These are phyloP conservation scores for Lentinula aciculospora DNA, from an alignment of 768 basidiomycete species.

Conservation along the genomic window DNA sequence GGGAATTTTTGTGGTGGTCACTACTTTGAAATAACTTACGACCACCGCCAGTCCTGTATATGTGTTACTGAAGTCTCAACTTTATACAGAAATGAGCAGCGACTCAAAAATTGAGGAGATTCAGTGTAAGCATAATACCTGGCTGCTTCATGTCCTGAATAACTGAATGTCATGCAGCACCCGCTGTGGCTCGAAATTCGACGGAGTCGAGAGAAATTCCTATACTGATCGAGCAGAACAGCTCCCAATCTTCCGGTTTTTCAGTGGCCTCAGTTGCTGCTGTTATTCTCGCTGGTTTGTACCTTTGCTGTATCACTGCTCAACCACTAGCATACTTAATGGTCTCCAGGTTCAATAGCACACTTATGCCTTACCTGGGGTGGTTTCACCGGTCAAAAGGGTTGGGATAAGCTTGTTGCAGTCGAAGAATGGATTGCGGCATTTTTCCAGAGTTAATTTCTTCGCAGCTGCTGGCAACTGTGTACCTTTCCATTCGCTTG, in stretches of 20 bases:
- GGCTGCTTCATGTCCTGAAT: not conserved
- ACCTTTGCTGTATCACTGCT: not conserved
- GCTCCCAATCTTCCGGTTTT: not conserved
- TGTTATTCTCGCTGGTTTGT: conserved; percentile 4
- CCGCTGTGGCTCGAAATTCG: not conserved
- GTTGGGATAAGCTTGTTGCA: conserved; percentile 3
- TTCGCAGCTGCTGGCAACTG: not conserved
- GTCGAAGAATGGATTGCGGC: conserved; percentile 3
- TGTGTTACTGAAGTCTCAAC: not conserved
- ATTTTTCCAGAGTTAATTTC: not conserved
- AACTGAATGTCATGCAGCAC: not conserved
- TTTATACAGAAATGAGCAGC: not conserved
- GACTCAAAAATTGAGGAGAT: not conserved
- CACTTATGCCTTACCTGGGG: conserved; percentile 3
- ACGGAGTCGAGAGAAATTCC: not conserved
- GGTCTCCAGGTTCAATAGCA: not conserved
- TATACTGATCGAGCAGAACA: conserved; percentile 1
- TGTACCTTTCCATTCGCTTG: too few species aligned
- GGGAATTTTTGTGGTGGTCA: not conserved
- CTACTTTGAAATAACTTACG: too few species aligned
- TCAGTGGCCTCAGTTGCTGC: conserved; percentile 5
- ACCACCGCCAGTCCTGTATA: too few species aligned
- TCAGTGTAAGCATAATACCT: not conserved
- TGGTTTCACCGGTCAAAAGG: conserved; percentile 4
- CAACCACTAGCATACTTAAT: too few species aligned